Evolutionary conservation across 2,329 filamentous ascomycete species (phyloP), one percentile per base, ranked within the genome.

Genomic region (Fulvia fulva): DNA sequence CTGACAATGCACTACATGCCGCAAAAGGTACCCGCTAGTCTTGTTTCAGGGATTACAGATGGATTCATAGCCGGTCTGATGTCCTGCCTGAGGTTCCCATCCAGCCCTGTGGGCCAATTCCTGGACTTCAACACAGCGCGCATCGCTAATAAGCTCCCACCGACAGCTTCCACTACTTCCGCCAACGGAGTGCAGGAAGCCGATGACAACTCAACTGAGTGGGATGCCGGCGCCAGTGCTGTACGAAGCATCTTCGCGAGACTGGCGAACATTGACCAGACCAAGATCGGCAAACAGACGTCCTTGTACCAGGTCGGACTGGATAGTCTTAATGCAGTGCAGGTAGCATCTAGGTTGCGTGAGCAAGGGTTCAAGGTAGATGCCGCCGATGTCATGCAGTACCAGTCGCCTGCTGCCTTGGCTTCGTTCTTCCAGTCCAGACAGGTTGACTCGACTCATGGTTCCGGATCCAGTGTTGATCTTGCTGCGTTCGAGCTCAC

Each of bases 241-340:
- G 77, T 91, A 37, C 81, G 86, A 4, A 68, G 78, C 0, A 76
- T 85, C 0, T 72, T 92, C 19, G 79, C 83, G 0, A 74, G 74
- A 6, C 78, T 94, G 23, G 85, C 88, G 0, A 75, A 78, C 1
- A 73, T 81, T 4, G 70, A 81, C 0, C 56, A 70, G 1, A 67
- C 77, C 0, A 76, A 75, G 0, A 86, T 96, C 49, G 67, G 70
- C 3, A 80, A 79, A 12, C 70, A 81, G 9, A 90, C 85, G 0
- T 91, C 89, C 0, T 90, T 97, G 51, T 96, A 93, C 67, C 86
- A 88, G 58, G 82, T 96, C n/a, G 93, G 93, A 0, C 77, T 97
- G 3, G 92, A 97, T 73, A 97, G 92, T 70, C 94, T 97, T 67
- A 92, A 88, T 60, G 89, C 91, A 0, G 80, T 84, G 16, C 91